Base-by-base conservation (phyloP, 768 basidiomycete species). In the Mycena venus region DNA sequence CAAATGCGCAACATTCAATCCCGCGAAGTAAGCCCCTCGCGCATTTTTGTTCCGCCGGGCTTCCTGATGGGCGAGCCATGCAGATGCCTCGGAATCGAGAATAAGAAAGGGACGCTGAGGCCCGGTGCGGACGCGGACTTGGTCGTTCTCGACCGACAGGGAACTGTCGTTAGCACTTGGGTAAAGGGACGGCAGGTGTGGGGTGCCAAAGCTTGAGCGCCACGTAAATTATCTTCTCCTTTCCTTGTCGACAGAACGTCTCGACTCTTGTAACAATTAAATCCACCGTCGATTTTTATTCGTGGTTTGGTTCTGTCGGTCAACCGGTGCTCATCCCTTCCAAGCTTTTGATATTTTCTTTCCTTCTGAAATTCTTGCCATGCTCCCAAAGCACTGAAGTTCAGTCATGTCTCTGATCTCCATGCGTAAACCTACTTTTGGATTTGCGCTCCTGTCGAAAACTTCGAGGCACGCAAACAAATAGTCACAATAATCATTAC, bases 51-150 rank as follows among this genome's bases (percentile, higher is more conserved):
- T 74, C n/a, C 34, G 67, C 49, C 29, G 12, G 12, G 32, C 14
- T 53, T 34, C 72, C 59, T 56, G 55, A 60, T 27, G 65, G 40
- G 72, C 25, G 55, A n/a, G 9, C 47, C n/a, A 47, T 36, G 38
- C 47, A 94, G 93, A 75, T 93, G 94, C 80, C 88, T 98, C 23
- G 91, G 94, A 21, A 94, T 95, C 67, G 92, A 94, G 81, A 84
- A 91, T 70, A 90, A 85, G 77, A 98, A 97, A 84, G 96, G 96
- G 27, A 93, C 93, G 23, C 85, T 97, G 27, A 89, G 92, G 59
- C 84, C 93, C 1, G 96, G 95, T n/a, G 94, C 92, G 34, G 94
- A 97, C 80, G 96, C 96, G 11, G 96, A 98, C 83, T 84, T 98
- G 42, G 90, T 92, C 44, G 91, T 97, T 31, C 88, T 96, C 56